Percentiles rank a stretch among this genome's conserved stretches.
phyloP scores from a whole-genome alignment of 2,329 filamentous ascomycete genomes.

The Massarina eburnea region DNA sequence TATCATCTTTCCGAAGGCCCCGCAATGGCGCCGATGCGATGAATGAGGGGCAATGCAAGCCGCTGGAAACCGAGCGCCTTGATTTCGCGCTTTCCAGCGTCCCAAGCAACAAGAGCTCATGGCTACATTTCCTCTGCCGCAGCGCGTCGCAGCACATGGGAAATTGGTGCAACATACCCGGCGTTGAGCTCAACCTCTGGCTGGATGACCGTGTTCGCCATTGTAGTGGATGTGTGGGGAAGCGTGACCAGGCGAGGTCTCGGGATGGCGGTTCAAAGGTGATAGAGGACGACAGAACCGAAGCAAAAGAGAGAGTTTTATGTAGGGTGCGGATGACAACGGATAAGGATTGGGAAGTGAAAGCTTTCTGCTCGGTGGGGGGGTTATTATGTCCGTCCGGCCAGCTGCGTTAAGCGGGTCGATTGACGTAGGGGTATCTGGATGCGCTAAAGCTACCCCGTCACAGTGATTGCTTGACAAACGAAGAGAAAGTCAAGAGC shows the following conservation, averaged over 20 bases:
- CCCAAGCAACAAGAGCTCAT: neutral
- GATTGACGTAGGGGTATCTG: constrained; percentile 30
- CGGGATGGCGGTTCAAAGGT: constrained; percentile 24
- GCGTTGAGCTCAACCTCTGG: constrained; percentile 50
- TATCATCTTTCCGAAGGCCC: constrained; percentile 14
- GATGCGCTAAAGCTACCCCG: constrained; percentile 21
- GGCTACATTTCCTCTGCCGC: neutral
- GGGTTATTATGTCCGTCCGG: constrained; percentile 31
- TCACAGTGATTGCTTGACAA: constrained; percentile 2
- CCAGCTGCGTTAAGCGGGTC: constrained; percentile 25
- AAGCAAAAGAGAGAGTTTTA: constrained; percentile 11
- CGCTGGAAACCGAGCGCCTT: neutral
- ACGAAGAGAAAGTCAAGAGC: no score
- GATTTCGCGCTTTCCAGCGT: neutral
- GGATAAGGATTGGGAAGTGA: constrained; percentile 30
- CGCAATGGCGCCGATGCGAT: constrained; percentile 2
- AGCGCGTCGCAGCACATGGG: neutral
- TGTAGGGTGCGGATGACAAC: constrained; percentile 25
- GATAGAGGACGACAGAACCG: constrained; percentile 7
- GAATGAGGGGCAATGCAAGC: constrained; percentile 10
- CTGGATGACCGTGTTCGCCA: constrained; percentile 53
- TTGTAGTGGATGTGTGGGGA: constrained; percentile 31
- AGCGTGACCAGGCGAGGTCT: constrained; percentile 19
- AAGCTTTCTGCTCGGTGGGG: constrained; percentile 37
- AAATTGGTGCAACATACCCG: constrained; percentile 43